Evolutionary conservation across 495 filamentous ascomycete species (phyloP).

Genomic region (Corynascus novoguineensis): DNA sequence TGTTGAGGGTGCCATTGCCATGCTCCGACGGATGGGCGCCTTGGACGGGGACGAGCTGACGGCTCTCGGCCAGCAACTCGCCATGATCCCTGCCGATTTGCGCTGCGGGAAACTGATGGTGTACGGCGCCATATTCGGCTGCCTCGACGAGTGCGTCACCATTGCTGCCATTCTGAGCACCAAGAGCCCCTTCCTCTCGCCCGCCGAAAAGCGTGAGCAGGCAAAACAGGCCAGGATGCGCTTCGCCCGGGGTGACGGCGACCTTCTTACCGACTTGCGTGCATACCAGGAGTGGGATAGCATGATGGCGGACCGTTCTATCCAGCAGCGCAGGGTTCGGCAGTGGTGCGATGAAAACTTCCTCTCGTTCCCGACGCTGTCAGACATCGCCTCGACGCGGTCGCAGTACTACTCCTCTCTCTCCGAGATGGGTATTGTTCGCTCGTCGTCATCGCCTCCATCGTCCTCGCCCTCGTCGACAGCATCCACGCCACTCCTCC

Average conservation of each 20-base stretch:
- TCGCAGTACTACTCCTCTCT: slow-evolving; percentile 81
- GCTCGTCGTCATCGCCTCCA: slow-evolving; percentile 43
- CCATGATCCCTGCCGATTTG: slow-evolving; percentile 91
- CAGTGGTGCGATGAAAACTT: slow-evolving; percentile 84
- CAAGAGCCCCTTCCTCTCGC: slow-evolving; percentile 76
- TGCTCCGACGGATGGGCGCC: slow-evolving; percentile 81
- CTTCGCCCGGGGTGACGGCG: slow-evolving; percentile 75
- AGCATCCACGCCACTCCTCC: slow-evolving; percentile 55
- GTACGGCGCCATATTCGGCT: slow-evolving; percentile 88
- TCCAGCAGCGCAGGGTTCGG: slow-evolving; percentile 58
- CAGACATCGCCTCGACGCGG: slow-evolving; percentile 80
- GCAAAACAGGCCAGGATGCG: slow-evolving; percentile 66
- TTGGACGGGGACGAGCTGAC: slow-evolving; percentile 79
- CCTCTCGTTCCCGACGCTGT: slow-evolving; percentile 74
- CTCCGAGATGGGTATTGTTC: slow-evolving; percentile 77
- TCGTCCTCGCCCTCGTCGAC: slow-evolving; percentile 23
- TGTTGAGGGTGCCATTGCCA: slow-evolving; percentile 72
- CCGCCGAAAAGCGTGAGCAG: slow-evolving; percentile 73
- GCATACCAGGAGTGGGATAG: slow-evolving; percentile 79
- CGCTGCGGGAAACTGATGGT: slow-evolving; percentile 93
- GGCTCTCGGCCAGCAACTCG: slow-evolving; percentile 80
- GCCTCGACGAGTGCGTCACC: slow-evolving; percentile 80
- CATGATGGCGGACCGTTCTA: slow-evolving; percentile 46
- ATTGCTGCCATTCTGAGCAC: slow-evolving; percentile 86
- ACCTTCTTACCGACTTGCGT: slow-evolving; percentile 76